Evolutionary conservation across 768 basidiomycete species (phyloP).

Genomic region (Chalciporus piperatus): DNA sequence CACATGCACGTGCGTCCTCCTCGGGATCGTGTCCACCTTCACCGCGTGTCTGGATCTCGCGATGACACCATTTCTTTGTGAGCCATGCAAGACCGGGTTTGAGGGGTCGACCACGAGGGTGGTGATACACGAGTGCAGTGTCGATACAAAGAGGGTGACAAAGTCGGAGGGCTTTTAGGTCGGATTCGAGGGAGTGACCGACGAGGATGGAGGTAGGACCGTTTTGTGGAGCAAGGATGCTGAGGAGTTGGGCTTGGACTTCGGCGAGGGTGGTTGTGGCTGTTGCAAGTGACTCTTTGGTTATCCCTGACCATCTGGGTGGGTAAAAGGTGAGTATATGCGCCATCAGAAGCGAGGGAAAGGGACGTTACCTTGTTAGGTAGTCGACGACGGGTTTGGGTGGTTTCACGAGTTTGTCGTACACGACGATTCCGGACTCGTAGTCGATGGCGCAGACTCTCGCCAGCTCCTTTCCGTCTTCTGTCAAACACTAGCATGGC

Average conservation of each 20-base stretch:
- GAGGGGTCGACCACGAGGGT: conserved; percentile 88
- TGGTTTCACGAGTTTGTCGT: conserved; percentile 90
- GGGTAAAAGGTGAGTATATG: neutral
- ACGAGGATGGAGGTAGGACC: conserved; percentile 73
- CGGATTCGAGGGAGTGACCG: conserved; percentile 95
- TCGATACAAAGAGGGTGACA: conserved; percentile 88
- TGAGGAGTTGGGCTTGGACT: conserved; percentile 70
- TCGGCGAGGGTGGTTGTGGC: conserved; percentile 78
- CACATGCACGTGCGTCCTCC: conserved; percentile 88
- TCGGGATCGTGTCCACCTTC: conserved; percentile 92
- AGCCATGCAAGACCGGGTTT: conserved; percentile 98
- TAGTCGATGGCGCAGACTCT: conserved; percentile 84
- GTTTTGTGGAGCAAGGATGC: conserved; percentile 52
- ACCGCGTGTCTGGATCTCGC: conserved; percentile 84
- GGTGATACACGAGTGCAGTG: conserved; percentile 86
- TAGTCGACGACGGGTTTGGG: conserved; percentile 84
- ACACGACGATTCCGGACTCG: conserved; percentile 65
- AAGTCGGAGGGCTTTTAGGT: conserved; percentile 84
- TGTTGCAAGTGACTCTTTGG: conserved; percentile 59
- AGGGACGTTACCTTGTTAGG: conserved; percentile 67
- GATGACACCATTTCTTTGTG: conserved; percentile 87
- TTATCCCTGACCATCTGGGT: conserved; percentile 89
- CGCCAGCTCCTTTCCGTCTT: conserved; percentile 86
- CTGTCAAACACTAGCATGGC: conserved; percentile 70
- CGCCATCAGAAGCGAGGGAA: neutral